Base-by-base conservation (phyloP, 1,284 basidiomycete species). In the Pyrrhoderma noxium region DNA sequence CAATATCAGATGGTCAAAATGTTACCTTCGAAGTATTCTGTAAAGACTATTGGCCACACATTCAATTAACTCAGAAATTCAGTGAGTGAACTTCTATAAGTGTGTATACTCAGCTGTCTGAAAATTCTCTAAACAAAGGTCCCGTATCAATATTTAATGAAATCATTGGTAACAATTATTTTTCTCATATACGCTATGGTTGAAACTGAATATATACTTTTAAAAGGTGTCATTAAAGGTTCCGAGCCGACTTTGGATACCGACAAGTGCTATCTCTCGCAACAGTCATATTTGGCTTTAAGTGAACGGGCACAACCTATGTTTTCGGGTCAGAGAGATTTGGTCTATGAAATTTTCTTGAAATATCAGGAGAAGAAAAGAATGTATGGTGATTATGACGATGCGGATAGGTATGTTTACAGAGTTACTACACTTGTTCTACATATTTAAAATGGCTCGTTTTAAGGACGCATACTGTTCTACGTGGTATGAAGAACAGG, bases 141-240 rank as follows among this genome's bases (percentile, higher is more conserved):
- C 72, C 82, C 0, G 70, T 76, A 2, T 67, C 85, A 7, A 77
- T 85, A 2, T 89, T 77, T 57, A 77, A 73, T n/a, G 84, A 89
- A 57, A 69, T 88, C 39, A 72, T 87, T 57, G 83, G 82, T 76
- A 54, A 14, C 37, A 25, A 19, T 34, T n/a, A 19, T n/a, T n/a
- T n/a, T n/a, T n/a, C n/a, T n/a, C n/a, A n/a, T n/a, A n/a, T n/a
- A n/a, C n/a, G n/a, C n/a, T n/a, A n/a, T n/a, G n/a, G n/a, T n/a
- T n/a, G n/a, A n/a, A n/a, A n/a, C n/a, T n/a, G n/a, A n/a, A n/a
- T n/a, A n/a, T 40, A 13, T 14, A 43, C 31, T 23, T 31, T 14
- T 40, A 40, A 4, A 37, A 83, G 83, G 84, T 22, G 74, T 85
- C 1, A 82, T 88, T 59, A 77, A 79, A 58, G 85, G 85, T 1